Base-by-base conservation (phyloP, 1,139 yeast genomes). In the Suhomyces bokatorum region DNA sequence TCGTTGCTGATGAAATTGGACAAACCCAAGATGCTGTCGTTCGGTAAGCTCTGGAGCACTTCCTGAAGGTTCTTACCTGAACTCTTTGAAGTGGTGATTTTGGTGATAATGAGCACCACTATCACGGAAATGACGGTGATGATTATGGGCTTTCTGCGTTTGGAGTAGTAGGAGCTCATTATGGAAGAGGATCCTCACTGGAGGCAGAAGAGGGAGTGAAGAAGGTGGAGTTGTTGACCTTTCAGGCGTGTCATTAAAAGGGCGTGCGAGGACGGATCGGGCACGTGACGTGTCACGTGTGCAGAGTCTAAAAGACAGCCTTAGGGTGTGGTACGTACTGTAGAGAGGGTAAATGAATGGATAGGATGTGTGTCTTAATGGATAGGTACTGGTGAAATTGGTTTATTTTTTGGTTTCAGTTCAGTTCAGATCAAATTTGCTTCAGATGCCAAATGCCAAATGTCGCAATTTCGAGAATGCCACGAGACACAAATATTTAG, bases 11-110 rank as follows among this genome's bases (percentile, higher is more conserved):
- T 60, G 27, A 70, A 54, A 38, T 64, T 67, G 17, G 72, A 62
- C 15, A 68, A 53, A 10, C 73, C 73, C 33, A 70, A 53, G 14
- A 70, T 47, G 47, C 66, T 69, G 37, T 70, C 75, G 52, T 70
- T 69, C 32, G 71, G 72, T 32, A 67, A 55, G 46, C 57, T 65
- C 32, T 66, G 64, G 20, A 69, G 56, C 14, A 67, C 74, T 37
- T 67, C 73, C 46, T 62, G 69, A 39, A 67, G 45, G 48, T 66
- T 64, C 41, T 59, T 61, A n/a, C 60, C 59, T 13, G 64, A 54
- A 42, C 55, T 47, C 35, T 61, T 57, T 28, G 68, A 54, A 6
- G 61, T 57, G 48, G 66, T 37, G 53, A 58, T 47, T 51, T 59
- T 50, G 37, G 63, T 58, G 29, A 59, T 40, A 3, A 64, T 39